Percentiles rank a stretch among this genome's conserved stretches.
Evolutionary conservation across 768 basidiomycete species (phyloP).

Genomic region (Hysterangium stoloniferum): DNA sequence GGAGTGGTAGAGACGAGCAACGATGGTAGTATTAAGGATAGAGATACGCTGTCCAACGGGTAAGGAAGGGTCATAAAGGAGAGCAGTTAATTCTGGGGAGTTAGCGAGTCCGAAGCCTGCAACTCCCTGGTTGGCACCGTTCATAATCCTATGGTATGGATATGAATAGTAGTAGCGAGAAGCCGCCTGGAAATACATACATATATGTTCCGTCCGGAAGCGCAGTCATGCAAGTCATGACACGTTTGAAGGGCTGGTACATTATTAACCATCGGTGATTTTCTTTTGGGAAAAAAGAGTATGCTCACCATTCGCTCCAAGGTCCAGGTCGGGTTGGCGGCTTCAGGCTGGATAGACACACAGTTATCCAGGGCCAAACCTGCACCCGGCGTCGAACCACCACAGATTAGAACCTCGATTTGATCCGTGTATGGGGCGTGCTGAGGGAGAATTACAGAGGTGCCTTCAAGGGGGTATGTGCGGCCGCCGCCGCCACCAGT

Average conservation of each 20-base stretch:
- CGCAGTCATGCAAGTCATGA: constrained; percentile 17
- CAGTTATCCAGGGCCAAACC: constrained; percentile 31
- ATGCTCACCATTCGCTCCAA: constrained; percentile 69
- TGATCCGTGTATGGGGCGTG: constrained; percentile 54
- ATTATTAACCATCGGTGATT: not conserved
- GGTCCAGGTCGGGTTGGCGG: constrained; percentile 51
- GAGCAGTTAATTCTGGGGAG: constrained; percentile 42
- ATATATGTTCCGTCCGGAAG: constrained; percentile 18
- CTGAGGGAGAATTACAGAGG: constrained; percentile 32
- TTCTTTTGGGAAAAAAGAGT: not conserved
- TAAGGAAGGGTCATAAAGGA: constrained; percentile 62
- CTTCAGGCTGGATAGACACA: constrained; percentile 61
- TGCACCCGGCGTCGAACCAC: constrained; percentile 15
- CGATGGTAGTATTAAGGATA: constrained; percentile 16
- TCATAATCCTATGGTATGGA: constrained; percentile 8
- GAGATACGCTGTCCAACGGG: constrained; percentile 57
- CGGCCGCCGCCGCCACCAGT: constrained; percentile 15
- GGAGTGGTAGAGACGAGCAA: constrained; percentile 19
- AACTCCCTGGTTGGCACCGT: constrained; percentile 16
- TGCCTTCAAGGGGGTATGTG: constrained; percentile 17
- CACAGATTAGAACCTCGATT: constrained; percentile 14
- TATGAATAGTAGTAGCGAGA: not conserved
- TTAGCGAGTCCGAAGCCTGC: constrained; percentile 19
- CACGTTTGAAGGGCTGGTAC: constrained; percentile 51
- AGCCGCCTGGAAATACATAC: not conserved